These are phyloP conservation scores for Luzula sylvatica DNA, from an alignment of 176 grass and related monocot species.

Conservation along the genomic window DNA sequence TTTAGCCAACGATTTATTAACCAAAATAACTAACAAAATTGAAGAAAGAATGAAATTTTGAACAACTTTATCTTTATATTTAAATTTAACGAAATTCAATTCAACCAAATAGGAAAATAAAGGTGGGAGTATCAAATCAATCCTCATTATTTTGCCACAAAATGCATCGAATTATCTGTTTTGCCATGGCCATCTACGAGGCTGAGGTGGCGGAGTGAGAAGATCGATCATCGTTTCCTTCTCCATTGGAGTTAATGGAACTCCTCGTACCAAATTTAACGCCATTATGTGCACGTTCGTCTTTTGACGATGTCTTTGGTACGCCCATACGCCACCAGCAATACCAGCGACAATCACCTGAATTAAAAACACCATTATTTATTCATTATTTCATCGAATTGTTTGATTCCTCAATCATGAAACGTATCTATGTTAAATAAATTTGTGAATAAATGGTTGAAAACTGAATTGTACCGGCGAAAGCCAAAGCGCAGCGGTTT, in stretches of 20 bases:
- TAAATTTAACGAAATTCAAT: too few relatives aligned
- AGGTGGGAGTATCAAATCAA: too few relatives aligned
- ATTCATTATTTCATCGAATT: background rate
- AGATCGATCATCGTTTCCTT: slow-evolving; percentile 74
- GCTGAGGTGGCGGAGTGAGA: slow-evolving; percentile 49
- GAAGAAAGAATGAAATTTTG: too few relatives aligned
- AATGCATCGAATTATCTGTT: slow-evolving; percentile 20
- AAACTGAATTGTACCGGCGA: slow-evolving; percentile 51
- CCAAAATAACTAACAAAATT: too few relatives aligned
- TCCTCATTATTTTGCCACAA: too few relatives aligned
- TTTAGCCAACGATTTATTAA: too few relatives aligned
- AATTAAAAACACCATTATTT: background rate
- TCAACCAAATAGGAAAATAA: too few relatives aligned
- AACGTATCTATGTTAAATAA: too few relatives aligned
- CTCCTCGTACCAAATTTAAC: slow-evolving; percentile 65
- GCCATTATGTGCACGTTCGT: slow-evolving; percentile 93
- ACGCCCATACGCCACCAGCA: slow-evolving; percentile 61
- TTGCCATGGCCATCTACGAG: slow-evolving; percentile 35
- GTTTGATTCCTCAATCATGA: background rate
- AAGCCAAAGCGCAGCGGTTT: slow-evolving; percentile 93
- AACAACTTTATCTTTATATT: too few relatives aligned
- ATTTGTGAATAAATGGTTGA: background rate
- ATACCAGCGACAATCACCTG: slow-evolving; percentile 68
- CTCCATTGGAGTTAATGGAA: slow-evolving; percentile 75
- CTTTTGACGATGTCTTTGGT: slow-evolving; percentile 63